A percentile compares a stretch with the other conserved stretches of the same genome.
Conservation (phyloP, 1,284 basidiomycete genomes). For the Melampsora larici-populina region DNA sequence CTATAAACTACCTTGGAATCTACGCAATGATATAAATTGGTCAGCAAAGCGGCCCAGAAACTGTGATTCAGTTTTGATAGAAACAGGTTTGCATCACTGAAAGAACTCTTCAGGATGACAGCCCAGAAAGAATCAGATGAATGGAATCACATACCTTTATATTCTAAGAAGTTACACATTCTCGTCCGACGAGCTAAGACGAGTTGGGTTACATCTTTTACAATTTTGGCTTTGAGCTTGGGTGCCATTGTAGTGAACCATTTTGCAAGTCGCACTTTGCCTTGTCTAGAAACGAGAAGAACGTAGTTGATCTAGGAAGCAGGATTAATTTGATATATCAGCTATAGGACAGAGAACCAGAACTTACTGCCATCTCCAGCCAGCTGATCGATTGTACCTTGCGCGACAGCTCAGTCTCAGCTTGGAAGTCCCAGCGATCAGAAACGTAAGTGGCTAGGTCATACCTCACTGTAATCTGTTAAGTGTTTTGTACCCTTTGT, state of each 20-base stretch:
- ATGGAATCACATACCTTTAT: constrained; percentile 70
- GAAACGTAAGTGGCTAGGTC: too few relatives aligned
- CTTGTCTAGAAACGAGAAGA: constrained; percentile 89
- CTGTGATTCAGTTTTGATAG: neutral
- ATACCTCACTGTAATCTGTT: too few relatives aligned
- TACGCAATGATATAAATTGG: constrained; percentile 55
- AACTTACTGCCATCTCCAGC: constrained; percentile 4
- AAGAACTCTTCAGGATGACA: neutral
- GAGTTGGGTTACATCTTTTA: constrained; percentile 98
- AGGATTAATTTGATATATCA: neutral
- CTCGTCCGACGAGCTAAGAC: constrained; percentile 90
- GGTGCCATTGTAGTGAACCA: constrained; percentile 96
- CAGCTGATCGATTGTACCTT: too few relatives aligned
- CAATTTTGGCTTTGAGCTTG: constrained; percentile 93
- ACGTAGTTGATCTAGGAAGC: constrained; percentile 62
- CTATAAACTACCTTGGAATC: constrained; percentile 85
- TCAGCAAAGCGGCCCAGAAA: constrained; percentile 5
- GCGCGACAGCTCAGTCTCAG: too few relatives aligned
- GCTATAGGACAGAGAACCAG: neutral
- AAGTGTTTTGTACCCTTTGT: too few relatives aligned
- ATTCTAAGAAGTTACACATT: constrained; percentile 99
- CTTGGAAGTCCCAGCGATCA: too few relatives aligned
- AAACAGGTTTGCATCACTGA: neutral
- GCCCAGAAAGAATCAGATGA: neutral
- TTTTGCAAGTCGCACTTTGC: constrained; percentile 95